These are phyloP conservation scores for Sicyos edulis DNA, from an alignment of 306 rosid species.

Conservation along the genomic window DNA sequence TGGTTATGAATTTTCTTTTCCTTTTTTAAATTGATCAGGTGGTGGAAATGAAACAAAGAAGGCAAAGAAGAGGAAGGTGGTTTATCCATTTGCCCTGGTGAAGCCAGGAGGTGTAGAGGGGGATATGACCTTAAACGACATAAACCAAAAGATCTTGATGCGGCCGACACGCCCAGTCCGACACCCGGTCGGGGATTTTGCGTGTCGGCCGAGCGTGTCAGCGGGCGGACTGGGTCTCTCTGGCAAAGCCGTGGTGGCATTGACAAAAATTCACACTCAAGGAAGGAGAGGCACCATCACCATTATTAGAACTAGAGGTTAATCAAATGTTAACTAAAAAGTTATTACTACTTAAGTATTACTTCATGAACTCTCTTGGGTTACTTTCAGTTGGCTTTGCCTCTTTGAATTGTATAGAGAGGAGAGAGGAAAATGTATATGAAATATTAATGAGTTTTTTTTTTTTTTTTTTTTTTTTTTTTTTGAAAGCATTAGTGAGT, in stretches of 20 bases:
- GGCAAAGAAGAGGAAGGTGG: conserved; percentile 37
- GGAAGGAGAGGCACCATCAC: conserved; percentile 87
- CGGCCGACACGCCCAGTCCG: conserved; percentile 77
- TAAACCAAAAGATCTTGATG: conserved; percentile 83
- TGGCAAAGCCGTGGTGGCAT: conserved; percentile 92
- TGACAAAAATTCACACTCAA: conserved; percentile 79
- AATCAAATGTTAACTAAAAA: conserved; percentile 15
- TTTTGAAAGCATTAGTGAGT: not conserved
- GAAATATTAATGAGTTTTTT: too few species aligned
- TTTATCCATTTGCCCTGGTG: conserved; percentile 90
- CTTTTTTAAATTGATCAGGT: not conserved
- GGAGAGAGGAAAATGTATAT: not conserved
- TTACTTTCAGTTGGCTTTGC: not conserved
- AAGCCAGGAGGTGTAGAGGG: conserved; percentile 91
- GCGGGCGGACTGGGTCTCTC: conserved; percentile 76
- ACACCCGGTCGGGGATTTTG: conserved; percentile 94
- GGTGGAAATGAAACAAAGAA: not conserved
- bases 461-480: too few species aligned
- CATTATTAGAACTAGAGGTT: conserved; percentile 89
- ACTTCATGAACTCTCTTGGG: not conserved
- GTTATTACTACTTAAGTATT: not conserved
- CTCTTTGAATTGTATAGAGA: conserved; percentile 2
- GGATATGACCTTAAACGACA: conserved; percentile 80
- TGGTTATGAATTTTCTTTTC: not conserved
- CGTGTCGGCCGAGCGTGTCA: conserved; percentile 87